Percentiles rank a stretch among this genome's conserved stretches.
phyloP scores from a whole-genome alignment of 192 early-diverging fungal genomes.

The Paraglomus brasilianum region DNA sequence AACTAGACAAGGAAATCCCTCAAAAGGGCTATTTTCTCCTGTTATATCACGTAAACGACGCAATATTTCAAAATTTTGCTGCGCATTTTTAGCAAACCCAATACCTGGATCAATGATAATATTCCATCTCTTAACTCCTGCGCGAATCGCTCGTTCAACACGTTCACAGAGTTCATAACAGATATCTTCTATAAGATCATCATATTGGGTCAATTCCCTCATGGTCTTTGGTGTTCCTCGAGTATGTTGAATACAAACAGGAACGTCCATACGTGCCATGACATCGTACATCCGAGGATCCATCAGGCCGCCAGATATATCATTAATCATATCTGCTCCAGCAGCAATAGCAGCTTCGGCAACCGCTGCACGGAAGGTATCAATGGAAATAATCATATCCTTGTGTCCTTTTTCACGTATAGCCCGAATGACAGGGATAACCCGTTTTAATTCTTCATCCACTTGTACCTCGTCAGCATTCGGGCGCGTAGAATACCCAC shows the following conservation, averaged over 20 bases:
- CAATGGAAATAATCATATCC: conserved; percentile 82
- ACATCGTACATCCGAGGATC: conserved; percentile 80
- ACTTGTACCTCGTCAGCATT: conserved; percentile 69
- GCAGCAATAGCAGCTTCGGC: conserved; percentile 84
- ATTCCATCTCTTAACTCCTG: conserved; percentile 93
- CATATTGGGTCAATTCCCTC: conserved; percentile 77
- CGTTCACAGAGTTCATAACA: conserved; percentile 63
- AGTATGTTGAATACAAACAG: conserved; percentile 97
- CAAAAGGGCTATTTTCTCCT: conserved; percentile 47
- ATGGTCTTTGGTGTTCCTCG: conserved; percentile 92
- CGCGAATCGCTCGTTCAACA: conserved; percentile 67
- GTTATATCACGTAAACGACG: conserved; percentile 64
- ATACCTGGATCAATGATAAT: conserved; percentile 96
- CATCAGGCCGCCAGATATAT: conserved; percentile 83
- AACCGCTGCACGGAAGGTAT: conserved; percentile 86
- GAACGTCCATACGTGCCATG: conserved; percentile 75
- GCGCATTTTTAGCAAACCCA: conserved; percentile 91
- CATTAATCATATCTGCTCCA: conserved; percentile 93
- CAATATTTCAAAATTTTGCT: conserved; percentile 87
- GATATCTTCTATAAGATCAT: conserved; percentile 73
- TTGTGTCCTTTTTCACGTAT: conserved; percentile 62
- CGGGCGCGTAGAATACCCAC: conserved; percentile 92
- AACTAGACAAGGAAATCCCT: conserved; percentile 83
- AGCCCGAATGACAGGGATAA: conserved; percentile 82
- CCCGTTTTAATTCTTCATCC: conserved; percentile 73